Evolutionary conservation across 139 green algal species (phyloP), one percentile per base, ranked within the genome.

Genomic region (Coccomyxa sp.): DNA sequence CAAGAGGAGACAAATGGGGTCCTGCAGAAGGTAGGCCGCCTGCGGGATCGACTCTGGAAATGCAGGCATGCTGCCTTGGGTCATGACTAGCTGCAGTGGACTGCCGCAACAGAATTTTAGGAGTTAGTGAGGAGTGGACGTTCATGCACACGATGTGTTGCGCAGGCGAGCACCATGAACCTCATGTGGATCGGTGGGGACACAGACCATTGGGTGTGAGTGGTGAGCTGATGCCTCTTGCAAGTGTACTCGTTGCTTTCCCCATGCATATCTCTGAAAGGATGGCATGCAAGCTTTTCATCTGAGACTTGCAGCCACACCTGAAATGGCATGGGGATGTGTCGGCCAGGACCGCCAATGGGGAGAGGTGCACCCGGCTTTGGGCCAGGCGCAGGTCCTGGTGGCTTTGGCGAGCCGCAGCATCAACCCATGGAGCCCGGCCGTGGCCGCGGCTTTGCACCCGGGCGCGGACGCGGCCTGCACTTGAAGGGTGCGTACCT

Each of bases 371-470:
- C 38, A 51, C 38, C 38, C 38, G 38, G 38, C 38, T 51, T 51
- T 7, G 38, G 38, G 38, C 38, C 38, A 51, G 38, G 38, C 38
- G 63, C 63, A 71, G 63, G 63, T 71, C 63, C 63, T 25, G 63
- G 18, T 25, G 63, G 63, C 63, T 71, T 71, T 25, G 10, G 10
- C 21, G 63, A 71, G 63, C 63, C 63, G 18, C 63, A 71, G 18
- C 63, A 71, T 71, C 63, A 71, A 1, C 63, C 63, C 63, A 71
- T 25, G 18, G 63, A 71, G 63, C 63, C 63, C 15, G 82, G 82
- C 76, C 77, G 76, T 13, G 85, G 87, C 81, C 79, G 87, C n/a
- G 85, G 83, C 27, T 89, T 88, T 84, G 83, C 85, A 30, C 82
- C 82, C 71, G 88, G 88, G 58, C 86, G 84, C 0, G 85, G 85